A percentile compares a stretch with the other conserved stretches of the same genome.
phyloP scores from a whole-genome alignment of 768 basidiomycete species.

The Suillus americanus region DNA sequence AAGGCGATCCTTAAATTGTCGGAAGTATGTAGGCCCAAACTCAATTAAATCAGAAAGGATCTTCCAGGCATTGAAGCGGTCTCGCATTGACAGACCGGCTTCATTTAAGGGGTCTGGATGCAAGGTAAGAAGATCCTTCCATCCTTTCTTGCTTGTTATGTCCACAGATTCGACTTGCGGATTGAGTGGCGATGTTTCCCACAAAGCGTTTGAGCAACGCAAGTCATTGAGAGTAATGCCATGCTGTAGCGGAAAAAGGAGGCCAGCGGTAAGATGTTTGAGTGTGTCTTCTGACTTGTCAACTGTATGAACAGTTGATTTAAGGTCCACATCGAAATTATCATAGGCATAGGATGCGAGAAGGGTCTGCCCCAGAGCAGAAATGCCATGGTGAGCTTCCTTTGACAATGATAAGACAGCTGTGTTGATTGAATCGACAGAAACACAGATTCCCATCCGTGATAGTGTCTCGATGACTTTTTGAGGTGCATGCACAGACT shows the following conservation, averaged over 20 bases:
- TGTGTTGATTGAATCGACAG: constrained; percentile 23
- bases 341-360: constrained; percentile 36
- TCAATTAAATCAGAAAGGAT: no score
- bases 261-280: constrained; percentile 25
- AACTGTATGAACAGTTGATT: constrained; percentile 27
- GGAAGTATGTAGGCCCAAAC: no score
- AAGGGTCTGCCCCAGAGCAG: constrained; percentile 24
- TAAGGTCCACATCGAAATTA: constrained; percentile 43
- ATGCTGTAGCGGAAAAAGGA: constrained; percentile 5
- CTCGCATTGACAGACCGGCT: no score
- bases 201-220: not conserved
- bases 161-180: no score
- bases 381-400: constrained; percentile 18
- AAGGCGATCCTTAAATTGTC: no score
- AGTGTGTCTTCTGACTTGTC: constrained; percentile 26
- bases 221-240: not conserved
- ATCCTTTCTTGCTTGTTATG: no score
- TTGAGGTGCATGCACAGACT: constrained; percentile 28
- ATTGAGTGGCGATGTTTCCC: no score
- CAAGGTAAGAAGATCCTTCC: no score
- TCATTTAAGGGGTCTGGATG: no score
- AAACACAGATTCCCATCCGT: constrained; percentile 31
- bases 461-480: constrained; percentile 31
- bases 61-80: no score
- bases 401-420: constrained; percentile 27